phyloP scores from a whole-genome alignment of 2,329 filamentous ascomycete genomes.

The Ascochyta lentis region DNA sequence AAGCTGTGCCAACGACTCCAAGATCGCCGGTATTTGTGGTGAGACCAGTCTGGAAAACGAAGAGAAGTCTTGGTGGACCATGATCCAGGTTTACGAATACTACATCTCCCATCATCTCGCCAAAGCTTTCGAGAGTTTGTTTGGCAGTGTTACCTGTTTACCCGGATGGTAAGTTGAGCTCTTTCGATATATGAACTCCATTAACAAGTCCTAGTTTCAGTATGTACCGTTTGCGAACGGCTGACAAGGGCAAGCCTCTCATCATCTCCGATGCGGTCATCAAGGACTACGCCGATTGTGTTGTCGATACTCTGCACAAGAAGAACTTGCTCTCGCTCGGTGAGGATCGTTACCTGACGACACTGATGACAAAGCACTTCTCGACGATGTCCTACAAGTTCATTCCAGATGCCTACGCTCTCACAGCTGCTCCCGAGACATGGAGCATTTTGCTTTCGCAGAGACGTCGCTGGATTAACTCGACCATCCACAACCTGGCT shows the following conservation, averaged over 20 bases:
- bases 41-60: constrained; percentile 97
- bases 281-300: constrained; percentile 83
- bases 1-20: constrained; percentile 89
- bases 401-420: constrained; percentile 87
- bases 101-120: constrained; percentile 97
- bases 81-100: constrained; percentile 99
- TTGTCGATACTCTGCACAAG: constrained; percentile 93
- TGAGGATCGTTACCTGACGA: constrained; percentile 97
- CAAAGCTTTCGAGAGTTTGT: constrained; percentile 97
- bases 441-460: constrained; percentile 97
- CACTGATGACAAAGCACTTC: constrained; percentile 98
- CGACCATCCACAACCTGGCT: constrained; percentile 93
- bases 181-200: neutral
- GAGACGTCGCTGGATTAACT: constrained; percentile 99
- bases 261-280: constrained; percentile 92
- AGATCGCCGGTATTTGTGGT: constrained; percentile 96
- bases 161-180: constrained; percentile 84
- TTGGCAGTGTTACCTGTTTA: constrained; percentile 97
- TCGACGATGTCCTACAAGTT: constrained; percentile 97
- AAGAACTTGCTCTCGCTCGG: constrained; percentile 92
- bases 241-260: constrained; percentile 90
- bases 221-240: constrained; percentile 96
- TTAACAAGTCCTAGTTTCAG: constrained; percentile 73
- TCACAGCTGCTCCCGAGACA: constrained; percentile 90
- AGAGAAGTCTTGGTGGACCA: constrained; percentile 95